Evolutionary conservation across 1,284 basidiomycete species (phyloP).

Genomic region (Rhodotorula sp.): DNA sequence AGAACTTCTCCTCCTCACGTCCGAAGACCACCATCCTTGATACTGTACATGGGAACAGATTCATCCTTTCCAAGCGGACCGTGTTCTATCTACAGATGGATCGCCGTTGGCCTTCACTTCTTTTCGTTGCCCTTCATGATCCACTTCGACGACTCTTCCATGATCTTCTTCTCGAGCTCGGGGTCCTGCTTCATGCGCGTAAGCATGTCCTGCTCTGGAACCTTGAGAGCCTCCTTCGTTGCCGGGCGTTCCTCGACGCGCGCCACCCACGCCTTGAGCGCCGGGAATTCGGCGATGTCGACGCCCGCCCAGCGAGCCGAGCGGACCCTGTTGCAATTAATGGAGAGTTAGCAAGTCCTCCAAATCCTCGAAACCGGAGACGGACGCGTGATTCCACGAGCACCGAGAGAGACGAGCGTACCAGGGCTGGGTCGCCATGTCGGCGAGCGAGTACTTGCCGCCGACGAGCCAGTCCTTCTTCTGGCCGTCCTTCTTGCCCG

Average conservation of each 20-base stretch:
- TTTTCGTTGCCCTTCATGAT: constrained; percentile 16
- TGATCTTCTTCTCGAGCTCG: constrained; percentile 16
- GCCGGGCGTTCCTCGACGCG: constrained; percentile 31
- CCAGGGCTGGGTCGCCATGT: constrained; percentile 34
- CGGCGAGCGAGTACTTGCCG: constrained; percentile 36
- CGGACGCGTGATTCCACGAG: too few relatives aligned
- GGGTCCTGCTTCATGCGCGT: constrained; percentile 19
- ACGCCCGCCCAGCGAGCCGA: constrained; percentile 28
- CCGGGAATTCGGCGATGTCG: constrained; percentile 24
- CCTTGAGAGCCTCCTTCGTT: constrained; percentile 25
- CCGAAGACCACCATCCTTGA: too few relatives aligned
- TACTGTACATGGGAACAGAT: too few relatives aligned
- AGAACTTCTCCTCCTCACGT: too few relatives aligned
- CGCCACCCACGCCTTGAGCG: constrained; percentile 31
- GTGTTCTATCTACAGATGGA: too few relatives aligned
- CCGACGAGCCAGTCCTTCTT: constrained; percentile 37
- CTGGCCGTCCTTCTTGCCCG: constrained; percentile 24
- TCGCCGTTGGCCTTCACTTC: not conserved
- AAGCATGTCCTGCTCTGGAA: constrained; percentile 19
- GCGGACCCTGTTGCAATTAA: constrained; percentile 13
- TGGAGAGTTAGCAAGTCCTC: not conserved
- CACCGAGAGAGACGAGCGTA: not conserved
- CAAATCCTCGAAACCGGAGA: too few relatives aligned
- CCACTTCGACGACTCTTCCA: constrained; percentile 14
- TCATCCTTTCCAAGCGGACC: too few relatives aligned